Percentiles rank a stretch among this genome's conserved stretches.
Evolutionary conservation across 2,329 filamentous ascomycete genomes (phyloP).

Genomic region (Myriosclerotinia curreyana): DNA sequence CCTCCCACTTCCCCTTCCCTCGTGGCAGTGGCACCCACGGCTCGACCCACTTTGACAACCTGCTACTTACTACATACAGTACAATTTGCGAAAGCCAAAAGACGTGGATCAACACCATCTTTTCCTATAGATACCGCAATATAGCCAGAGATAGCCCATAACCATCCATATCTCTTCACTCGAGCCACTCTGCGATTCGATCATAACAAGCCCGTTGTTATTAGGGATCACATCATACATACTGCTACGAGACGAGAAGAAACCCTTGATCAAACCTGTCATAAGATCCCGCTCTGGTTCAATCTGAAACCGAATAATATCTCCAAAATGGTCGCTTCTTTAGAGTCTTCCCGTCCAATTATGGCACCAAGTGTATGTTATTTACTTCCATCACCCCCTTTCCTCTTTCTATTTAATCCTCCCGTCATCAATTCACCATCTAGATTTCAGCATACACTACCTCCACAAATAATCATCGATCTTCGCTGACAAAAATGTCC

Average conservation of each 20-base stretch:
- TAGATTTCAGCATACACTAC: constrained; percentile 5
- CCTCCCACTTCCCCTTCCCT: constrained; percentile 17
- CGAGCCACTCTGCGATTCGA: constrained; percentile 20
- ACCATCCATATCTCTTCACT: background rate
- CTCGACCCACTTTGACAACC: background rate
- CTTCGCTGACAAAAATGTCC: constrained; percentile 37
- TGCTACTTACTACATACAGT: background rate
- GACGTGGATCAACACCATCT: constrained; percentile 15
- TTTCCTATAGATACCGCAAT: constrained; percentile 12
- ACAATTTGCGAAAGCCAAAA: constrained; percentile 4
- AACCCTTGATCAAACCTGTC: constrained; percentile 10
- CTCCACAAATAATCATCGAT: constrained; percentile 5
- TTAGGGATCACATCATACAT: constrained; percentile 9
- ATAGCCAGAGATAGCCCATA: background rate
- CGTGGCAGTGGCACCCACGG: constrained; percentile 25
- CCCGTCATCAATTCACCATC: constrained; percentile 13
- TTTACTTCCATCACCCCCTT: constrained; percentile 26
- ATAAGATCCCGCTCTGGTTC: constrained; percentile 1
- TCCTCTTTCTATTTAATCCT: constrained; percentile 16
- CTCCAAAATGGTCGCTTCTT: constrained; percentile 43
- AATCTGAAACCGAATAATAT: constrained; percentile 21
- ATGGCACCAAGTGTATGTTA: constrained; percentile 52
- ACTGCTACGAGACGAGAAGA: constrained; percentile 1
- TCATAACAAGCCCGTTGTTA: constrained; percentile 11
- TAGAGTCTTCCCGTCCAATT: constrained; percentile 54